Base-by-base conservation (phyloP, 257 asterid genomes). In the Nicotiana noctiflora region DNA sequence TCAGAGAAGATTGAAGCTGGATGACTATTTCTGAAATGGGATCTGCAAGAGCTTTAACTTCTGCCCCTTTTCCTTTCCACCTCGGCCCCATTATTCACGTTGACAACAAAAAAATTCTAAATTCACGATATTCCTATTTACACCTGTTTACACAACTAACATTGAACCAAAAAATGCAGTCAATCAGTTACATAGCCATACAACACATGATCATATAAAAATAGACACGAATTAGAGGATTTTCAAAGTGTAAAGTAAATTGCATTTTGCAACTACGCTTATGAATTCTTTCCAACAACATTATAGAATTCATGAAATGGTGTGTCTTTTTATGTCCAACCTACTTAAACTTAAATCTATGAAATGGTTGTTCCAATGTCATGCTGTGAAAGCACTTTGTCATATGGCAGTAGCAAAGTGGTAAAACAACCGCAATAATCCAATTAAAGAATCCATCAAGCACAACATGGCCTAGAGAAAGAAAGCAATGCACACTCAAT, bases 31-130 rank as follows among this genome's bases (percentile, higher is more conserved):
- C 67, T 25, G 92, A 87, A 80, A 87, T 84, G 72, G 90, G 92
- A 75, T 87, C 86, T 17, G 88, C 82, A 34, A 82, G 83, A 27
- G 89, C 88, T 85, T 85, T 84, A 13, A 61, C 72, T 84, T 85
- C 81, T 56, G 92, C 89, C 3, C 82, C 89, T 81, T 85, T 87
- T n/a, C 89, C 88, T 83, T 89, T 89, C 92, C 92, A 89, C 72
- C 92, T 81, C 11, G 92, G 77, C 44, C 84, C 87, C 90, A 89
- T 89, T 59, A 40, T 27, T 64, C 32, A 19, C 60, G 13, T 77
- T 63, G 44, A 61, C 72, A 29, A 14, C 75, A 55, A 19, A 79
- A 53, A 2, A 8, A 51, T 17, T 63, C 53, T 15, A 64, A 18
- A 32, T 64, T 79, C 64, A 29, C 6, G 52, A 79, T 63, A 37